Evolutionary conservation across 371 early-diverging fungal genomes (phyloP), one percentile per base, ranked within the genome.

Genomic region (Parasitella parasitica): DNA sequence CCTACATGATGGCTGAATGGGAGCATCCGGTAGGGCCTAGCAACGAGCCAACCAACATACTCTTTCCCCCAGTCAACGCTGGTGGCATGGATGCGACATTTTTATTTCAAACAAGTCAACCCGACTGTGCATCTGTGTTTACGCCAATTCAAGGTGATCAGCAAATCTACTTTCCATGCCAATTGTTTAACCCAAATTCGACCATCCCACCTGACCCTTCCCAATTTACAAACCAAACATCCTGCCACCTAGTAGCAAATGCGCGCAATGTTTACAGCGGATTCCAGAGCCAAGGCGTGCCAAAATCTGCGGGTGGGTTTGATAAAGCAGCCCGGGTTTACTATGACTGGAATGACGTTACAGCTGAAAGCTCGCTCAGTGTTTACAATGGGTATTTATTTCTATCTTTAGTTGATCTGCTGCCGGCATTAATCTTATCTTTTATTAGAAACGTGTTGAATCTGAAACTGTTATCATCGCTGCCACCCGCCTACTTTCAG

Each of bases 311-410:
- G 24, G 54, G 70, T 59, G 70, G 67, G 6, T 61, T 68, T 18
- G 71, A 67, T 56, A 80, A 76, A 61, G 64, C 77, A 50, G 77
- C 86, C 48, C 79, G 86, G n/a, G 75, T 86, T 3, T 89, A 86
- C 63, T 93, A 89, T 64, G 77, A 77, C 37, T 93, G 91, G 90
- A 69, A 82, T 7, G 89, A 90, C 59, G 65, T 90, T 58, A 70
- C 72, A 11, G 37, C 57, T 12, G 67, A 66, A 1, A 71, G 64
- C 28, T 71, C 77, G 39, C 67, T 80, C 27, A 82, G 83, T 32
- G 89, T 92, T 16, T 92, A 86, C 72, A 93, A 92, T 63, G 89
- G 91, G 64, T 84, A 82, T 24, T 80, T 83, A 15, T n/a, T 41
- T 32, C 46, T 28, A 54, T 34, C 41, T 15, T 30, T 36, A 13